A percentile compares a stretch with the other conserved stretches of the same genome.
Evolutionary conservation across 2,329 filamentous ascomycete genomes (phyloP).

Genomic region (Fusarium foetens): DNA sequence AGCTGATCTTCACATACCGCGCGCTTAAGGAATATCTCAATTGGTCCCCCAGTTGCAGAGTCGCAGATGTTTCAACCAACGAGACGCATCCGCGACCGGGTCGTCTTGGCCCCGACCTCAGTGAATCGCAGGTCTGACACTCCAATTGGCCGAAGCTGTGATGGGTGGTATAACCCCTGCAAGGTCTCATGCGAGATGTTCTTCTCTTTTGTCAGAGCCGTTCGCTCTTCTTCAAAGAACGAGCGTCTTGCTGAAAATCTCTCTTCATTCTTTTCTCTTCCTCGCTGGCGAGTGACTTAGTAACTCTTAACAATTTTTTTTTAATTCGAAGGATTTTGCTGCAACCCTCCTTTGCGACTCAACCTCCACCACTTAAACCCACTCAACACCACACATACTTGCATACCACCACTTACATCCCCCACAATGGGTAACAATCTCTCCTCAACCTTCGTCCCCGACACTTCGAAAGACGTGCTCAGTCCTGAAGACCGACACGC

Average conservation of each 20-base stretch:
- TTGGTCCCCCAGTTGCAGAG: conserved; percentile 15
- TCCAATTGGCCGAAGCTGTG: conserved; percentile 21
- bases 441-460: conserved; percentile 51
- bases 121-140: background rate
- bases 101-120: conserved; percentile 22
- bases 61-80: conserved; percentile 26
- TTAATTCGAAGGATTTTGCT: background rate
- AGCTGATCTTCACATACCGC: background rate
- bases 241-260: background rate
- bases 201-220: conserved; percentile 26
- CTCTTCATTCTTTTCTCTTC: conserved; percentile 25
- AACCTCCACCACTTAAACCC: background rate
- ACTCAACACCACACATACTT: background rate
- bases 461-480: conserved; percentile 51
- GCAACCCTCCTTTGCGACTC: background rate
- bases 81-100: conserved; percentile 39
- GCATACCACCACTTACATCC: conserved; percentile 3
- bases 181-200: background rate
- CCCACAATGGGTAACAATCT: conserved; percentile 54
- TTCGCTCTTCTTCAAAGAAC: conserved; percentile 13
- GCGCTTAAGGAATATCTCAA: conserved; percentile 29
- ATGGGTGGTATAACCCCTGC: conserved; percentile 33
- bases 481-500: conserved; percentile 46
- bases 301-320: conserved; percentile 1
- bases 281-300: conserved; percentile 42